Evolutionary conservation across 2,329 filamentous ascomycete genomes (phyloP), one percentile per base, ranked within the genome.

Genomic region (Penicillium janthinellum): DNA sequence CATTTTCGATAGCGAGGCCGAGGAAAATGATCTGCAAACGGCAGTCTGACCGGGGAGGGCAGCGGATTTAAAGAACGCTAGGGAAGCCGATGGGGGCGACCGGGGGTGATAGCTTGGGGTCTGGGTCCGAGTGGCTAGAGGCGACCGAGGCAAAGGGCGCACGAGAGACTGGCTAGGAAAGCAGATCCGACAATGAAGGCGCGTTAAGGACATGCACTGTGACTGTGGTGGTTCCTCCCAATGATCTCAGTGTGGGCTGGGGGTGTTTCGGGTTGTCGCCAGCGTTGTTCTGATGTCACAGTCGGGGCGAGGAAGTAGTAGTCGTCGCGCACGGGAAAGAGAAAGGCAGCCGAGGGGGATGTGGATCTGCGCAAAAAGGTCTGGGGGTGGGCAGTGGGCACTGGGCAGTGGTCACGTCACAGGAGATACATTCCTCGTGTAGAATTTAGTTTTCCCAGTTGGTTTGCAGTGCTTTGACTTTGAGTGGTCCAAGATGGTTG

Each of bases 1-100:
- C 75, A 77, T 77, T 25, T 62, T 76, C 66, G 56, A 63, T 39
- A 47, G 62, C 50, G 64, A 65, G 59, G 50, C 47, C 37, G 63
- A 64, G 42, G 54, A 63, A 59, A 61, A 67, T 61, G 65, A 67
- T 67, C 63, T 65, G 49, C 61, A 57, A 50, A 61, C 57, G 47
- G 64, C 54, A 52, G 34, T 56, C 28, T 52, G 51, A 44, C 28
- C 56, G 60, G 64, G 48, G 56, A 58, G 41, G 45, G 37, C 38
- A 17, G 57, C 49, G 55, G 58, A 48, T 64, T 70, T 68, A 62
- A 68, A 64, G 56, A 53, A 28, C 34, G 56, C 58, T 51, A 56
- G 64, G 56, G 55, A 62, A 55, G 42, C 53, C 56, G 60, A 60
- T 59, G 65, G 63, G 59, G 62, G 58, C 61, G 56, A 62, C 57